These are phyloP conservation scores for Syzygium jambos DNA, from an alignment of 345 rosid genomes.

Conservation along the genomic window DNA sequence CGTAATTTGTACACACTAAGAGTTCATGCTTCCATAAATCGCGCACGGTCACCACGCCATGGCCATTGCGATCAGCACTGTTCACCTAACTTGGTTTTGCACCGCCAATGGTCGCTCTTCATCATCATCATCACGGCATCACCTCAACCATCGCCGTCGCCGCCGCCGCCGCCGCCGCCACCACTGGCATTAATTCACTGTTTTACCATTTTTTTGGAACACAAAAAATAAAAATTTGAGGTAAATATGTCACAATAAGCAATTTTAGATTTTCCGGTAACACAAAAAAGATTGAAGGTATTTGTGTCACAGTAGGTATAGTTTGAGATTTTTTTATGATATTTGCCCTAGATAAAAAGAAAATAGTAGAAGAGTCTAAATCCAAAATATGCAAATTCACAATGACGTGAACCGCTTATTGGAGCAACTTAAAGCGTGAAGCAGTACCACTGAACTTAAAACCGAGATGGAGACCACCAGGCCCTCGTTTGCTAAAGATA, in stretches of 20 bases:
- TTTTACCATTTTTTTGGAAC: too few species aligned
- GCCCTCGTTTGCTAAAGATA: too few species aligned
- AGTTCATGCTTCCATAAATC: neutral
- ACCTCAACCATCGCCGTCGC: neutral
- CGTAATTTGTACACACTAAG: neutral
- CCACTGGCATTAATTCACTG: too few species aligned
- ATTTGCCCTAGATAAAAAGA: neutral
- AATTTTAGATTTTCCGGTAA: too few species aligned
- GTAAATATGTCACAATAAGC: too few species aligned
- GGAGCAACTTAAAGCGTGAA: too few species aligned
- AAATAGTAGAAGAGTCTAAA: neutral
- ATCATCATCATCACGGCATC: neutral
- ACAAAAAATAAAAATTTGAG: accelerated
- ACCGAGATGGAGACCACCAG: too few species aligned
- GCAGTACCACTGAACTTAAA: too few species aligned
- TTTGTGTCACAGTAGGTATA: too few species aligned
- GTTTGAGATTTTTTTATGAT: too few species aligned
- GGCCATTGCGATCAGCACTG: accelerated
- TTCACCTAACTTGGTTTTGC: neutral
- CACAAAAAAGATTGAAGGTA: too few species aligned
- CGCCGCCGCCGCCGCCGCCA: neutral
- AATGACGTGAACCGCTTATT: neutral
- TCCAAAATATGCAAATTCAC: neutral
- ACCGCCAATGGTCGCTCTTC: neutral
- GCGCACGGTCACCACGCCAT: accelerated